phyloP scores from a whole-genome alignment of 2,329 filamentous ascomycete genomes.

The Penicillium thymicola region DNA sequence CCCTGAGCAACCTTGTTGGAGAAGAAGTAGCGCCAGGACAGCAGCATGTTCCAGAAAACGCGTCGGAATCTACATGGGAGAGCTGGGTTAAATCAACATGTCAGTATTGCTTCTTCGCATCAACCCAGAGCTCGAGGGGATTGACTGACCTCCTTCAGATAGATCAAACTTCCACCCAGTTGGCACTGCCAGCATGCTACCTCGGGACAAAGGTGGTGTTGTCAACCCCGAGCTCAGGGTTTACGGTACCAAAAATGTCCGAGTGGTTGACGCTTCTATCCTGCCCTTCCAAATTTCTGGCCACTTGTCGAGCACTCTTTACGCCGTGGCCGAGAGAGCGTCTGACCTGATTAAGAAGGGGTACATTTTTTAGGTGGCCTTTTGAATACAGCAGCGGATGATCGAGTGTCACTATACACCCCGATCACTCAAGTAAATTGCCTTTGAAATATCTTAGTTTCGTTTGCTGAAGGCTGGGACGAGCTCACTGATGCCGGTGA shows the following conservation, averaged over 20 bases:
- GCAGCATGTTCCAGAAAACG: slow-evolving; percentile 18
- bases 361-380: slow-evolving; percentile 5
- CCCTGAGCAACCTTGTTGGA: slow-evolving; percentile 20
- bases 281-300: slow-evolving; percentile 31
- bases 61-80: slow-evolving; percentile 21
- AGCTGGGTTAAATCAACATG: slow-evolving; percentile 26
- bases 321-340: slow-evolving; percentile 32
- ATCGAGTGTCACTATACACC: too few species aligned
- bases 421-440: too few species aligned
- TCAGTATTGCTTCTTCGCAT: slow-evolving; percentile 11
- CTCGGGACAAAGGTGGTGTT: slow-evolving; percentile 33
- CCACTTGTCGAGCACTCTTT: slow-evolving; percentile 31
- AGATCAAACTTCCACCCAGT: slow-evolving; percentile 33
- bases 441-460: too few species aligned
- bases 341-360: slow-evolving; percentile 32
- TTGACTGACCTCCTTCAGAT: slow-evolving; percentile 13
- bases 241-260: slow-evolving; percentile 35
- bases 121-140: neutral
- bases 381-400: too few species aligned
- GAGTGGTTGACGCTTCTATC: slow-evolving; percentile 36
- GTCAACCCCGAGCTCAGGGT: slow-evolving; percentile 29
- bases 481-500: too few species aligned
- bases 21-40: slow-evolving; percentile 25
- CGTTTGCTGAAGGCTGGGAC: too few species aligned
- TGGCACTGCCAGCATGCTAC: slow-evolving; percentile 35